These are phyloP conservation scores for Albatrellus ellisii DNA, from an alignment of 768 basidiomycete species.

Conservation along the genomic window DNA sequence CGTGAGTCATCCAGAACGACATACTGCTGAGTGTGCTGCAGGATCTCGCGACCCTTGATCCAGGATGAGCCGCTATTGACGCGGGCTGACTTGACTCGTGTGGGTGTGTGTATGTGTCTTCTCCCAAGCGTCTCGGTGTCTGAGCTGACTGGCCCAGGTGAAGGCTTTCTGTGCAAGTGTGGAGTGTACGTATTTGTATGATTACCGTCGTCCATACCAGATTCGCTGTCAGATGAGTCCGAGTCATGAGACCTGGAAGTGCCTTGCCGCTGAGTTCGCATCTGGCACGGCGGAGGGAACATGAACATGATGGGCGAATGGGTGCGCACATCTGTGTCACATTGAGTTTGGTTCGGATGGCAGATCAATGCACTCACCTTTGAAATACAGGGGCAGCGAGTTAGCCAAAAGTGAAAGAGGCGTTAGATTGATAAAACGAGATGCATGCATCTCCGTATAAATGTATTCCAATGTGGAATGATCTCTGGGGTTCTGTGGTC, in stretches of 20 bases:
- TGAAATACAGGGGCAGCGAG: conserved; percentile 45
- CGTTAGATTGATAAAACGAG: conserved; percentile 53
- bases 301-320: conserved; percentile 48
- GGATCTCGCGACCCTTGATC: conserved; percentile 5
- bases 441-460: conserved; percentile 54
- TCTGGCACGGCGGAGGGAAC: conserved; percentile 34
- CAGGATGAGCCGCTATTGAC: background rate
- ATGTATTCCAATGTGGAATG: conserved; percentile 51
- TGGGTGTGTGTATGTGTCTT: background rate
- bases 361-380: conserved; percentile 27
- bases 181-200: background rate
- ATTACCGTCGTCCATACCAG: background rate
- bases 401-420: conserved; percentile 51
- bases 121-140: background rate
- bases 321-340: conserved; percentile 42
- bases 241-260: background rate
- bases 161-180: no score
- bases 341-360: background rate
- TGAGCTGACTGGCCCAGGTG: no score
- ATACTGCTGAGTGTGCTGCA: conserved; percentile 25
- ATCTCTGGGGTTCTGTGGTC: conserved; percentile 41
- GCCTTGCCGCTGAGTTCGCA: background rate
- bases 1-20: conserved; percentile 30
- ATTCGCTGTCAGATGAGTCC: background rate
- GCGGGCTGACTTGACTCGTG: background rate